A percentile compares a stretch with the other conserved stretches of the same genome.
Evolutionary conservation across 148 eudicot species (phyloP).

Genomic region (Amaranthus palmeri): DNA sequence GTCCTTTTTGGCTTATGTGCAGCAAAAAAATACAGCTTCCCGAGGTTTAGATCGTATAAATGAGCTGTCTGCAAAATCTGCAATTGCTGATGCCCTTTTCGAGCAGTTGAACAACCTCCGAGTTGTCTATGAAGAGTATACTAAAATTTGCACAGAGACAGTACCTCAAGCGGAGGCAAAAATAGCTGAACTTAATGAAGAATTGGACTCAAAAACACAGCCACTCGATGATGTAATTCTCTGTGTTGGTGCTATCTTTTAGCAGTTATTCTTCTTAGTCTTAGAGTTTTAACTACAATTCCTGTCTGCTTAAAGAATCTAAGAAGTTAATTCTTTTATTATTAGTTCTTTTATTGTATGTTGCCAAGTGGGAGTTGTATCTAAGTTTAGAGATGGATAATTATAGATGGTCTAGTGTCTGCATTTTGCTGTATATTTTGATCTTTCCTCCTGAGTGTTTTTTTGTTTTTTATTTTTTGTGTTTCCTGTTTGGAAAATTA

Average conservation of each 20-base stretch:
- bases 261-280: neutral
- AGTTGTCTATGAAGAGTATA: constrained; percentile 72
- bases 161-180: constrained; percentile 71
- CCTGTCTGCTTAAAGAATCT: neutral
- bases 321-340: neutral
- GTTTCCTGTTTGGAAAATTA: neutral
- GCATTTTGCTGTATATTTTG: neutral
- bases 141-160: constrained; percentile 53
- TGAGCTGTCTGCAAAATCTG: constrained; percentile 38
- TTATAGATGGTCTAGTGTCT: neutral
- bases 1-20: constrained; percentile 19
- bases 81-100: constrained; percentile 54
- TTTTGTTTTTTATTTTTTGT: too few species aligned
- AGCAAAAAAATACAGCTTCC: constrained; percentile 68
- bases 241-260: constrained; percentile 12
- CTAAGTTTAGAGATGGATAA: neutral
- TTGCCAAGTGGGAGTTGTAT: neutral
- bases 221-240: constrained; percentile 88
- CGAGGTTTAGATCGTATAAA: constrained; percentile 48
- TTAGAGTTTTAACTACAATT: neutral
- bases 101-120: constrained; percentile 88
- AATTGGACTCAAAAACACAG: constrained; percentile 67
- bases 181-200: constrained; percentile 59
- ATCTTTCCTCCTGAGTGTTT: neutral
- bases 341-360: neutral